Evolutionary conservation across 2,329 filamentous ascomycete species (phyloP), one percentile per base, ranked within the genome.

Genomic region (Arthrobotrys sphaeroides): DNA sequence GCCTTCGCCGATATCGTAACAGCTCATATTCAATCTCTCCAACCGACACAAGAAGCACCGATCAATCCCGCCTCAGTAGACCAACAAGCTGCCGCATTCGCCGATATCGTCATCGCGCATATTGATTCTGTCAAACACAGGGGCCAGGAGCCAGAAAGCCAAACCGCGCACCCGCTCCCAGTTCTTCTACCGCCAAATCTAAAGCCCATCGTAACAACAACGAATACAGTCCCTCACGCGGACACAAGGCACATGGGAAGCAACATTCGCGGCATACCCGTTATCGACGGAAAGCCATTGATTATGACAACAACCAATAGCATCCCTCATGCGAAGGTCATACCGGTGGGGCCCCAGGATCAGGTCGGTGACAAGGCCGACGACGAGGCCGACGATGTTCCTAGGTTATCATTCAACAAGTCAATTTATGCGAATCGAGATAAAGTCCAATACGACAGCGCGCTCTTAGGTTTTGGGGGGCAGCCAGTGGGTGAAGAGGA

Each of bases 201-300:
- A 22, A 70, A 38, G 5, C 66, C 66, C 4, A 70, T 70, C 9
- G 16, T 70, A 2, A 70, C 66, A 33, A 62, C 66, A 9, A 70
- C 66, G 6, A 70, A 62, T 28, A 62, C 45, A 7, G 55, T 70
- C n/a, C 66, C 66, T 38, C 66, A 70, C 10, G 66, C 55, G 2
- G 66, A 62, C 42, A 45, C 57, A 7, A 24, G 6, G 33, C 53
- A 69, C 16, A 69, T 69, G 65, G 66, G 66, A 18, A 57, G 62
- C 6, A n/a, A 55, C 16, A n/a, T 70, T 26, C 55, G 36, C 5
- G 66, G 62, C 24, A 42, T 61, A 1, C 62, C n/a, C 22, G 24
- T 24, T n/a, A 28, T 61, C n/a, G 55, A 43, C 6, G 43, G 60
- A 2, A 69, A 45, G 55, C n/a, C 60, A 45, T 26, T 38, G 5